These are phyloP conservation scores for Litchi chinensis DNA, from an alignment of 345 rosid species.

Conservation along the genomic window DNA sequence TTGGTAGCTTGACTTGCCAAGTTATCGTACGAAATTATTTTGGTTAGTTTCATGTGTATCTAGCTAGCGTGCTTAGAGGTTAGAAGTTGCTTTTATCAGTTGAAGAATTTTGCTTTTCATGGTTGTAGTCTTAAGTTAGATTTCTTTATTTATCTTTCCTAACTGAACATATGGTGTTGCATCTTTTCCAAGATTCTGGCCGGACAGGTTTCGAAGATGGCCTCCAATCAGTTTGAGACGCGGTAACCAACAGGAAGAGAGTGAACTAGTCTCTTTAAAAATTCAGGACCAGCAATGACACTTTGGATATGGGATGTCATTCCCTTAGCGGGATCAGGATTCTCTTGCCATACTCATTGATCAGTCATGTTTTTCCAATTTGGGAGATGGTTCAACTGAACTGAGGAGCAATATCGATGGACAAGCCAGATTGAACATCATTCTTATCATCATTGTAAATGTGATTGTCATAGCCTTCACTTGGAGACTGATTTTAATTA, in stretches of 20 bases:
- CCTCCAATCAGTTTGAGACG: slow-evolving; percentile 49
- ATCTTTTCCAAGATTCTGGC: slow-evolving; percentile 57
- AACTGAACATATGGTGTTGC: slow-evolving; percentile 8
- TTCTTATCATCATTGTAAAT: neutral
- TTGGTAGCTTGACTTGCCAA: neutral
- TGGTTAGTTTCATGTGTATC: neutral
- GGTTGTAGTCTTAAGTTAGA: neutral
- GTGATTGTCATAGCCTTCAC: neutral
- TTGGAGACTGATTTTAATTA: neutral
- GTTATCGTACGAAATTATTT: neutral
- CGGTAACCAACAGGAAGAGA: slow-evolving; percentile 59
- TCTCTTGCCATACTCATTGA: neutral
- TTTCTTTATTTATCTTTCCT: neutral
- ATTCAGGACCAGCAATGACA: slow-evolving; percentile 58
- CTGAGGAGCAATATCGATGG: neutral
- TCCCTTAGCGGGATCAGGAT: slow-evolving; percentile 4
- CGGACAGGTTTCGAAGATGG: slow-evolving; percentile 71
- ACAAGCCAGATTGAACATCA: neutral
- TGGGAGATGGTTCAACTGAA: slow-evolving; percentile 1
- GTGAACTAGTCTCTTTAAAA: slow-evolving; percentile 74
- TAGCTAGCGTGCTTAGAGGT: neutral
- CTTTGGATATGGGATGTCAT: neutral
- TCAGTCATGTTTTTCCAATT: neutral
- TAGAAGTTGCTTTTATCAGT: neutral
- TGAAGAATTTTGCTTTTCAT: neutral